Conservation (phyloP, 164 flowering plant genomes). For the Macadamia tetraphylla region DNA sequence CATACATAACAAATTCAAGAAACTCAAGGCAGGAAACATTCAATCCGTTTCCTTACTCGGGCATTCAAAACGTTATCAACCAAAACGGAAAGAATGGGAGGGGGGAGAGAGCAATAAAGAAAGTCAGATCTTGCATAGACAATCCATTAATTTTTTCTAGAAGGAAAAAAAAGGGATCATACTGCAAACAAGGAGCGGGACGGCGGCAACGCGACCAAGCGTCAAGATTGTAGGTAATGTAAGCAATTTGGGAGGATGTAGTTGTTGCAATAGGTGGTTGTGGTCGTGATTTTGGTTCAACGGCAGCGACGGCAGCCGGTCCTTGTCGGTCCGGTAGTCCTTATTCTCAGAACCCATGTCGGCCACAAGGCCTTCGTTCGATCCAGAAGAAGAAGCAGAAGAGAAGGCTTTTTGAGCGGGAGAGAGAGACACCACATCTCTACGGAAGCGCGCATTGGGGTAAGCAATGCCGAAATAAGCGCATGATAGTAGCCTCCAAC, state of each 20-base stretch:
- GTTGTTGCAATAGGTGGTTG: constrained; percentile 4
- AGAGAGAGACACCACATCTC: constrained; percentile 2
- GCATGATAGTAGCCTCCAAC: constrained; percentile 13
- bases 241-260: constrained; percentile 36
- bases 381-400: constrained; percentile 7
- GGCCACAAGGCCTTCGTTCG: constrained; percentile 8
- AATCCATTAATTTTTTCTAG: too few species aligned
- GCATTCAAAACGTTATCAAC: too few species aligned
- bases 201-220: constrained; percentile 79
- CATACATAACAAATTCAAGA: too few species aligned
- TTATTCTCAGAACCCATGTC: constrained; percentile 26
- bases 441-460: constrained; percentile 2
- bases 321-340: constrained; percentile 4
- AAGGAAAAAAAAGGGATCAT: constrained; percentile 8
- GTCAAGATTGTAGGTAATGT: constrained; percentile 82
- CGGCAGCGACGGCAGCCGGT: neutral
- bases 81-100: too few species aligned
- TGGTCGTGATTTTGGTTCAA: neutral
- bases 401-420: neutral
- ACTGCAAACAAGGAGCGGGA: constrained; percentile 70
- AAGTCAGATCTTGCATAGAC: too few species aligned
- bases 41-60: neutral
- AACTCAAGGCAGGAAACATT: too few species aligned
- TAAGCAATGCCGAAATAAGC: constrained; percentile 10
- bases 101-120: too few species aligned